Evolutionary conservation across 1,284 basidiomycete genomes (phyloP).

Genomic region (Sanghuangporus weigelae): DNA sequence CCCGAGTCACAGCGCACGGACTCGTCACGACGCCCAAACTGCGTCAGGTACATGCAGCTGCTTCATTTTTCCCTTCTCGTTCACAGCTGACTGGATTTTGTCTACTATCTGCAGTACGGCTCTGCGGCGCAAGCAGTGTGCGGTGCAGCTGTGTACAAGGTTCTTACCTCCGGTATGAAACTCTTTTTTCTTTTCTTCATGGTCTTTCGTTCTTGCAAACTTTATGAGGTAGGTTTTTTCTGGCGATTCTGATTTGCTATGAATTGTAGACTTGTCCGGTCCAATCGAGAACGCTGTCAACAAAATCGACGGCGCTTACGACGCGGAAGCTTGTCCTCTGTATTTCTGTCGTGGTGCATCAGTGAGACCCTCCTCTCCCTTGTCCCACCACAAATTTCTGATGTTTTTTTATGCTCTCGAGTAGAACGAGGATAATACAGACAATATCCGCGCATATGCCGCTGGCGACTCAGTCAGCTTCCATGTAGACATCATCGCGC

Average conservation of each 20-base stretch:
- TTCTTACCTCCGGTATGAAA: constrained; percentile 25
- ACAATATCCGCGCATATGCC: constrained; percentile 26
- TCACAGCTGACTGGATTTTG: not conserved
- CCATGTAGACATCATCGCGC: constrained; percentile 31
- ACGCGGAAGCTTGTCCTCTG: constrained; percentile 30
- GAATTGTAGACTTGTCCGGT: constrained; percentile 25
- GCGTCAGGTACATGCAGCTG: constrained; percentile 22
- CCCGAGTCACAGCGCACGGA: constrained; percentile 24
- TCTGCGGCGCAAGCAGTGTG: constrained; percentile 27
- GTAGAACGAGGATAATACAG: constrained; percentile 30
- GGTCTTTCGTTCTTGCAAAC: not conserved
- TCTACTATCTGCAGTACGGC: constrained; percentile 21
- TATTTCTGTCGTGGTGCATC: constrained; percentile 33
- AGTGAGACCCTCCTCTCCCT: constrained; percentile 19
- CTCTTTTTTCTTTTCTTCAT: not conserved
- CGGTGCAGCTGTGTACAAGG: constrained; percentile 27
- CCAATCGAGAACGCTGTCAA: constrained; percentile 32
- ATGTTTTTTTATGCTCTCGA: not conserved
- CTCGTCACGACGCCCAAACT: constrained; percentile 28
- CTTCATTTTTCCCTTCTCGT: not conserved
- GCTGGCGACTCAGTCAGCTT: constrained; percentile 29
- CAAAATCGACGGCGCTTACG: constrained; percentile 28
- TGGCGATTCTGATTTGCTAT: not conserved
- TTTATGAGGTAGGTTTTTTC: not conserved
- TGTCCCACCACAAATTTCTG: not conserved